Evolutionary conservation across 257 asterid genomes (phyloP).

Genomic region (Cinchona pubescens): DNA sequence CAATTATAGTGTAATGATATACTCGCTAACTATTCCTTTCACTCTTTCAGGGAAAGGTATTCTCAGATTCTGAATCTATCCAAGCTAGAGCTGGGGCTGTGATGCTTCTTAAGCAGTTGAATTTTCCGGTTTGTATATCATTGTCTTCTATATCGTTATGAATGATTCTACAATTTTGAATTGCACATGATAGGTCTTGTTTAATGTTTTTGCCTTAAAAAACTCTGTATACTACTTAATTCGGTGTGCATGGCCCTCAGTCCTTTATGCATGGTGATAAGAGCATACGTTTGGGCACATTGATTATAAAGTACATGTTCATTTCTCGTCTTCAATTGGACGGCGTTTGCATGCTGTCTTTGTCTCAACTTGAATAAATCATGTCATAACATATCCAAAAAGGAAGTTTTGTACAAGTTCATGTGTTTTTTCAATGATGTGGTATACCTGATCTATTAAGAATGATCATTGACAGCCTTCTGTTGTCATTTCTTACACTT

Average conservation of each 20-base stretch:
- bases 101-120: conserved; percentile 95
- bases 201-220: not conserved
- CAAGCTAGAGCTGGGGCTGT: conserved; percentile 99
- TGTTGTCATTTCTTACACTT: not conserved
- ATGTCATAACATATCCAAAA: not conserved
- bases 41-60: conserved; percentile 83
- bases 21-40: conserved; percentile 26
- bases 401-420: not conserved
- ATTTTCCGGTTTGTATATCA: conserved; percentile 68
- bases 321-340: not conserved
- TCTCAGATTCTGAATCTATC: conserved; percentile 95
- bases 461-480: not conserved
- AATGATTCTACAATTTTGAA: not conserved
- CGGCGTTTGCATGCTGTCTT: not conserved
- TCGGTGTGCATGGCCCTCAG: not conserved
- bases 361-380: not conserved
- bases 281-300: not conserved
- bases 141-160: conserved; percentile 17
- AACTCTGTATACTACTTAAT: not conserved
- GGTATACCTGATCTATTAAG: not conserved
- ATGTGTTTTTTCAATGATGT: not conserved
- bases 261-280: not conserved
- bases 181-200: not conserved
- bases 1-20: not conserved
- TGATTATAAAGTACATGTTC: not conserved